phyloP scores from a whole-genome alignment of 2,329 filamentous ascomycete genomes.

The Phialemonium atrogriseum region DNA sequence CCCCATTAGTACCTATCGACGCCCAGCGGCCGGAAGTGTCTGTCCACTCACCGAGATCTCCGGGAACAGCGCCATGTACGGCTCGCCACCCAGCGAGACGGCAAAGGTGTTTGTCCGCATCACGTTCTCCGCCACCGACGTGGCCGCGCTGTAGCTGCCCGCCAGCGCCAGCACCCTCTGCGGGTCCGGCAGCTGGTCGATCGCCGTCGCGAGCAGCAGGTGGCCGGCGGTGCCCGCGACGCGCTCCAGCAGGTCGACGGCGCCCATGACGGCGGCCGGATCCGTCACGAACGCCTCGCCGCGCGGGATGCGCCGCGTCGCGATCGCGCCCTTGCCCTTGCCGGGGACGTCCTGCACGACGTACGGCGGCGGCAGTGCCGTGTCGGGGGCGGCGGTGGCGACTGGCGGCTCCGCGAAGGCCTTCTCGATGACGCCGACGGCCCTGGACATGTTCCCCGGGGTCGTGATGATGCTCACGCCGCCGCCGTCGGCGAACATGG shows the following conservation, averaged over 20 bases:
- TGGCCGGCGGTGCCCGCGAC: constrained; percentile 6
- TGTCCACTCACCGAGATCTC: constrained; percentile 15
- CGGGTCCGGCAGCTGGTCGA: constrained; percentile 10
- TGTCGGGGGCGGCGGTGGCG: constrained; percentile 6
- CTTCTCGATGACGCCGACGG: constrained; percentile 14
- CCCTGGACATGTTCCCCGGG: constrained; percentile 12
- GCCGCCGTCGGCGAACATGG: constrained; percentile 12
- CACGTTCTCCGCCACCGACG: constrained; percentile 12
- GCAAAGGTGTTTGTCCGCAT: constrained; percentile 18
- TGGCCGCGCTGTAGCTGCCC: constrained; percentile 10
- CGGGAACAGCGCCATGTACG: constrained; percentile 14
- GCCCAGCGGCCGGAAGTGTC: no score
- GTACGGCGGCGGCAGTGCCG: no score
- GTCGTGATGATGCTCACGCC: constrained; percentile 17
- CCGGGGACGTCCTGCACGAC: constrained; percentile 12
- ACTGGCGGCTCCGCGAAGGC: constrained; percentile 6
- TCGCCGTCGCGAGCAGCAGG: constrained; percentile 11
- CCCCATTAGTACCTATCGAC: no score
- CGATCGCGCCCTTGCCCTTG: constrained; percentile 15
- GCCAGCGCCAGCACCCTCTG: constrained; percentile 8
- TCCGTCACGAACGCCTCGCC: constrained; percentile 14
- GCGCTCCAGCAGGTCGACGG: constrained; percentile 12
- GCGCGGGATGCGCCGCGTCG: constrained; percentile 8
- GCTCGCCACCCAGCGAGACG: constrained; percentile 15
- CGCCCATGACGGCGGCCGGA: constrained; percentile 14